phyloP scores from a whole-genome alignment of 1,284 basidiomycete species.

The Trichosporon asahii region DNA sequence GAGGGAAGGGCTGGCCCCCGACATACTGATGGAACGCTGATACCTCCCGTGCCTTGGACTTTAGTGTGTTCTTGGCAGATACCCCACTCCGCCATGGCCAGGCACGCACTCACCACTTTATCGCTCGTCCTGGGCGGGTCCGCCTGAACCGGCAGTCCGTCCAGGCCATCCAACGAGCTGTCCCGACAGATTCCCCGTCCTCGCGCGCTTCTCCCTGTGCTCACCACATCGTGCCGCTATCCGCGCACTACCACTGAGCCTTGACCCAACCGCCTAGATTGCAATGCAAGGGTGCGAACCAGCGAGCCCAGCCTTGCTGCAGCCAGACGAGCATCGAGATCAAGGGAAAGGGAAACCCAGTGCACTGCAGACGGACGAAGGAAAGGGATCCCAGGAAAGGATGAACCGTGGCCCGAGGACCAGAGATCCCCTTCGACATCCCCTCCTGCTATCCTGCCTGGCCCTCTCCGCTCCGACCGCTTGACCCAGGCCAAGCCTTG shows the following conservation, averaged over 20 bases:
- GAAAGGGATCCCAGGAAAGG: not conserved
- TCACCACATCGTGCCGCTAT: not conserved
- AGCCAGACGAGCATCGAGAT: not conserved
- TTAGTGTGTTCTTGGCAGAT: slow-evolving; percentile 1
- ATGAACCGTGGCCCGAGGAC: not conserved
- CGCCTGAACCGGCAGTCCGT: not conserved
- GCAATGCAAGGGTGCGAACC: not conserved
- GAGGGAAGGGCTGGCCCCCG: not conserved
- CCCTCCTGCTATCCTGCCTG: not conserved
- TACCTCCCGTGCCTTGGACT: not conserved
- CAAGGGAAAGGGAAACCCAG: not conserved
- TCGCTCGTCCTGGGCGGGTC: not conserved
- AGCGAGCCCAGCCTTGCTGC: no score
- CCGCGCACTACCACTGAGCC: not conserved
- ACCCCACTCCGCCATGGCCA: not conserved
- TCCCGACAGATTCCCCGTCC: not conserved
- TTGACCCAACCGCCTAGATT: not conserved
- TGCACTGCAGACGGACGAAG: not conserved
- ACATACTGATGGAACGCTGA: not conserved
- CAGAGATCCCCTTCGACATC: not conserved
- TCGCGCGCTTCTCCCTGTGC: not conserved
- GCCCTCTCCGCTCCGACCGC: slow-evolving; percentile 1
- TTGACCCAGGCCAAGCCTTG: not conserved
- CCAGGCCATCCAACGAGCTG: not conserved
- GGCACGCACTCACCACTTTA: not conserved